Conservation (phyloP, 1,284 basidiomycete species). For the Neolentinus lepideus region DNA sequence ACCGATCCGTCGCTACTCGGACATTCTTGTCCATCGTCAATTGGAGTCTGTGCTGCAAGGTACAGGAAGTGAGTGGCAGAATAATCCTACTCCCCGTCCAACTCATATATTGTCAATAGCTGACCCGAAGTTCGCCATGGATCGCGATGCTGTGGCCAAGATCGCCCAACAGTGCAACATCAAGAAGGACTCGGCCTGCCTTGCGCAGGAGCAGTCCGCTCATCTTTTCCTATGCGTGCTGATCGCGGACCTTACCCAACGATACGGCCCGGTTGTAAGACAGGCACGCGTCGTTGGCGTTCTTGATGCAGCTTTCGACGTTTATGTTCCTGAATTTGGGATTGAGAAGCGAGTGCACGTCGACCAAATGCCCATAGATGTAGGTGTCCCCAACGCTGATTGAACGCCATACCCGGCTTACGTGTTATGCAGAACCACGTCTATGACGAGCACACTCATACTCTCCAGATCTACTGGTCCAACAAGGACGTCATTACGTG, state of each 20-base stretch:
- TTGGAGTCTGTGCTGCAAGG: conserved; percentile 83
- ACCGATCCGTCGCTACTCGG: conserved; percentile 90
- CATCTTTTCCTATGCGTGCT: conserved; percentile 95
- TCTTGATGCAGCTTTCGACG: conserved; percentile 94
- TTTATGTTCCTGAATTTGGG: conserved; percentile 88
- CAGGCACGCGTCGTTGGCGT: conserved; percentile 92
- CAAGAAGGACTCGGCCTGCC: conserved; percentile 82
- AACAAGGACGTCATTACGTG: conserved; percentile 87
- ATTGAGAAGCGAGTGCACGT: conserved; percentile 99
- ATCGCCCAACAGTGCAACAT: conserved; percentile 97
- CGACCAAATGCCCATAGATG: conserved; percentile 97
- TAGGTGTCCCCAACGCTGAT: conserved; percentile 30
- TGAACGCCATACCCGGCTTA: conserved; percentile 5
- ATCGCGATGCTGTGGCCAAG: conserved; percentile 95
- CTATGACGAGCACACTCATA: conserved; percentile 88
- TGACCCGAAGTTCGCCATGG: conserved; percentile 92
- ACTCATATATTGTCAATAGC: conserved; percentile 19
- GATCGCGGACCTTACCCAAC: conserved; percentile 87
- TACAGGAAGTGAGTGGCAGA: conserved; percentile 41
- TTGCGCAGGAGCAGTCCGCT: conserved; percentile 94
- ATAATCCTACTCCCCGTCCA: conserved; percentile 5
- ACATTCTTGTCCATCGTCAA: conserved; percentile 95
- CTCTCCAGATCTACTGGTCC: conserved; percentile 91
- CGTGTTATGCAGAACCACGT: conserved; percentile 66
- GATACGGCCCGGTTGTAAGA: conserved; percentile 91